A percentile compares a stretch with the other conserved stretches of the same genome.
These are phyloP conservation scores for Achlya hypogyna DNA, from an alignment of 352 stramenopile genomes.

Conservation along the genomic window DNA sequence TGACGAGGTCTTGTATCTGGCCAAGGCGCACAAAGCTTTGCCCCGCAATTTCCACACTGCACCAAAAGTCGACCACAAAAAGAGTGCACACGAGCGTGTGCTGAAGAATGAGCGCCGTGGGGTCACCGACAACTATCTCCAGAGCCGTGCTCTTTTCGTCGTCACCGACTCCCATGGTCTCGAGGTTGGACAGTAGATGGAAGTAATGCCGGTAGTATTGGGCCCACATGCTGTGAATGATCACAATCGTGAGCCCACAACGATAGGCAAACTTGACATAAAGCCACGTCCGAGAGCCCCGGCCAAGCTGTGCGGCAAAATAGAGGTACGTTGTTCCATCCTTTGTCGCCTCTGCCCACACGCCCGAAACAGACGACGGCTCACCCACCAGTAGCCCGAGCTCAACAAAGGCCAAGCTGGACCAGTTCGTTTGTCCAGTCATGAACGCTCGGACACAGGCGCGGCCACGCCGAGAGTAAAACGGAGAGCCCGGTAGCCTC, in stretches of 20 bases:
- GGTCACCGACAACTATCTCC: constrained; percentile 5
- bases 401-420: not conserved
- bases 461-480: not conserved
- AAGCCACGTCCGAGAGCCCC: not conserved
- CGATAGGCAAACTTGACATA: not conserved
- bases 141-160: not conserved
- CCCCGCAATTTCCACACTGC: not conserved
- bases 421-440: not conserved
- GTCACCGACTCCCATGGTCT: no score
- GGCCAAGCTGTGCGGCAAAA: not conserved
- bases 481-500: not conserved
- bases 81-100: not conserved
- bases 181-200: no score
- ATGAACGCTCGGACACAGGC: not conserved
- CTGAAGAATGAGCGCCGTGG: not conserved
- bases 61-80: constrained; percentile 8
- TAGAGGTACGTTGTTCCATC: not conserved
- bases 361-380: not conserved
- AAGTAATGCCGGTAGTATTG: not conserved
- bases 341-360: not conserved
- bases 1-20: not conserved
- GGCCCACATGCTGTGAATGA: not conserved
- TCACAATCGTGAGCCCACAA: not conserved
- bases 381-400: not conserved
- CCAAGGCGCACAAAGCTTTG: constrained; percentile 4